Percentiles rank a stretch among this genome's conserved stretches.
Evolutionary conservation across 148 eudicot genomes (phyloP).

Genomic region (Dianthus caryophyllus): DNA sequence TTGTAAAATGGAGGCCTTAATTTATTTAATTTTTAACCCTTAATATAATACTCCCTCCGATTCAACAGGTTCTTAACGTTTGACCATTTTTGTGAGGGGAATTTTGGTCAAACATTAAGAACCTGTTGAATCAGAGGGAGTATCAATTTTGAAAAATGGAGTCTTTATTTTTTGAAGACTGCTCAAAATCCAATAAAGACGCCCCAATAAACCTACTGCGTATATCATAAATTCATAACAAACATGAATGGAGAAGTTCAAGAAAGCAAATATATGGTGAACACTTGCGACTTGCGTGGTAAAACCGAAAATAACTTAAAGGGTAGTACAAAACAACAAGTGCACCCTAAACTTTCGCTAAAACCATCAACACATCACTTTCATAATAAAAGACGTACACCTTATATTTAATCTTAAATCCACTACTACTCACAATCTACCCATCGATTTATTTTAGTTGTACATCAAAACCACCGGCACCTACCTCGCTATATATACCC

Average conservation of each 20-base stretch:
- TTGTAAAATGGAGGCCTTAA: no score
- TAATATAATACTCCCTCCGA: no score
- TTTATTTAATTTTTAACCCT: no score
- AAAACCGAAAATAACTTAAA: conserved; percentile 5
- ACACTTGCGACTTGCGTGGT: conserved; percentile 8
- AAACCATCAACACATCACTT: conserved; percentile 22
- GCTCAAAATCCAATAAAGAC: no score
- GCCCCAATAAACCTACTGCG: no score
- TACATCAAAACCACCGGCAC: conserved; percentile 27
- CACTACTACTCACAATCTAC: conserved; percentile 1
- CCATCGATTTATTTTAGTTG: conserved; percentile 19
- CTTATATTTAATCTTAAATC: neutral
- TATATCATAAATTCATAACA: no score
- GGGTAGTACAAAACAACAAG: neutral
- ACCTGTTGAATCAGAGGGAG: no score
- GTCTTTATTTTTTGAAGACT: no score
- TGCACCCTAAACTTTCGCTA: conserved; percentile 19
- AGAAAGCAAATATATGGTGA: neutral
- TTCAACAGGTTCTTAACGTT: no score
- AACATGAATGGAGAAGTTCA: neutral
- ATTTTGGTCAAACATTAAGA: no score
- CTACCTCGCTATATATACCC: neutral
- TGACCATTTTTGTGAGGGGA: no score
- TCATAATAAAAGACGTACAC: neutral
- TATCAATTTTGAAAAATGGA: no score